A percentile compares a stretch with the other conserved stretches of the same genome.
These are phyloP conservation scores for Austroboletus festivus DNA, from an alignment of 768 basidiomycete genomes.

Conservation along the genomic window DNA sequence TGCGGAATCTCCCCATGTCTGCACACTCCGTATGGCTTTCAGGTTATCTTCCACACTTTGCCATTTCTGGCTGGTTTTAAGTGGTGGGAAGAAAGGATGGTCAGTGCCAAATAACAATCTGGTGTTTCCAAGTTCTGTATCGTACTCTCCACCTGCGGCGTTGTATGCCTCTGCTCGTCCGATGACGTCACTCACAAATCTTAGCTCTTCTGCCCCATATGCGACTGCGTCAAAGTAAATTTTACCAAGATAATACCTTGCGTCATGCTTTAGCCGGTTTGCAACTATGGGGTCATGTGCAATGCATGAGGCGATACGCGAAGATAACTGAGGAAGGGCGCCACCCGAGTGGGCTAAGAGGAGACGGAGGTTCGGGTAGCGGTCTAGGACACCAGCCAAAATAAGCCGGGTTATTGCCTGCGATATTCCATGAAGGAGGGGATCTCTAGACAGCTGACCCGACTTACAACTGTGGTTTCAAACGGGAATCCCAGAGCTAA, in stretches of 20 bases:
- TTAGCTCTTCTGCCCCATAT: slow-evolving; percentile 83
- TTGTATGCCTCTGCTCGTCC: slow-evolving; percentile 55
- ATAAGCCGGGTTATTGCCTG: slow-evolving; percentile 77
- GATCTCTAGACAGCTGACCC: background rate
- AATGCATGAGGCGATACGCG: slow-evolving; percentile 81
- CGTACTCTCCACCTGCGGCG: slow-evolving; percentile 27
- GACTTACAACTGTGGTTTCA: slow-evolving; percentile 79
- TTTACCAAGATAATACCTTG: slow-evolving; percentile 77
- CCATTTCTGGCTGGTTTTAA: slow-evolving; percentile 69
- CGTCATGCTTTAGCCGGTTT: slow-evolving; percentile 73
- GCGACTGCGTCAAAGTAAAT: slow-evolving; percentile 86
- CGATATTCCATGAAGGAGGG: slow-evolving; percentile 7
- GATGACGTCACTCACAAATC: slow-evolving; percentile 70
- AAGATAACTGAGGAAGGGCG: slow-evolving; percentile 78
- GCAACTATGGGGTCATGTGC: slow-evolving; percentile 81
- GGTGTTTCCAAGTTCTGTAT: slow-evolving; percentile 45
- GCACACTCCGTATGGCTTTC: slow-evolving; percentile 58
- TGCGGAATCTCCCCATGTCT: slow-evolving; percentile 44
- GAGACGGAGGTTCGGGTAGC: slow-evolving; percentile 69
- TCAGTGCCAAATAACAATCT: slow-evolving; percentile 83
- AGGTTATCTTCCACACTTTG: slow-evolving; percentile 82
- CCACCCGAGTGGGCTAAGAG: slow-evolving; percentile 88
- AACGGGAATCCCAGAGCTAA: slow-evolving; percentile 87
- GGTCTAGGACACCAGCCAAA: slow-evolving; percentile 76
- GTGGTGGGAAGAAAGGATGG: slow-evolving; percentile 89